These are phyloP conservation scores for Yarrowia yakushimensis DNA, from an alignment of 805 yeast species.

Conservation along the genomic window DNA sequence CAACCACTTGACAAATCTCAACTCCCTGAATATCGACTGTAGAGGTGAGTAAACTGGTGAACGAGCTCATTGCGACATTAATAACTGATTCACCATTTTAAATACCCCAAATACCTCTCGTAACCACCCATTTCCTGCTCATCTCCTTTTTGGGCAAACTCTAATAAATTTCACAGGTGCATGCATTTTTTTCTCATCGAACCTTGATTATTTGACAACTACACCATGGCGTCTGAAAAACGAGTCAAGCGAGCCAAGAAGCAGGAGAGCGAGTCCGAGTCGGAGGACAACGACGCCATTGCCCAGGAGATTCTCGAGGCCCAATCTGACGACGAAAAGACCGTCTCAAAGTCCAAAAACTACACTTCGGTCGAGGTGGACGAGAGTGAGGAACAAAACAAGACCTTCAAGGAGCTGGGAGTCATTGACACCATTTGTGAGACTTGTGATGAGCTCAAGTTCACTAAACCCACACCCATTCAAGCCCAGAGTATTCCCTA, in stretches of 20 bases:
- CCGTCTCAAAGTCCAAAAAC: not conserved
- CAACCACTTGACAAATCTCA: too few species aligned
- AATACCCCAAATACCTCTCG: not conserved
- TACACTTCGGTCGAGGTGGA: constrained; percentile 26
- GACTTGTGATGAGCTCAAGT: constrained; percentile 72
- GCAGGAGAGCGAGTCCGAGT: not conserved
- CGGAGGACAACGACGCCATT: constrained; percentile 7
- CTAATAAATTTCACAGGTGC: not conserved
- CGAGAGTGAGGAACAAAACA: constrained; percentile 23
- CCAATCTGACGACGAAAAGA: constrained; percentile 20
- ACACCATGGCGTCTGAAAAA: not conserved
- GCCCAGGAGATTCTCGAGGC: constrained; percentile 13
- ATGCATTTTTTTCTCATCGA: constrained; percentile 18
- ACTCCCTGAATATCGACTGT: too few species aligned
- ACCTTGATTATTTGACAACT: not conserved
- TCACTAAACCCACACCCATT: constrained; percentile 84
- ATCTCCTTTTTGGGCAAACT: not conserved
- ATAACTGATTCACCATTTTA: too few species aligned
- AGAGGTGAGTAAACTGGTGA: too few species aligned
- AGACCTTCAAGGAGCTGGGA: constrained; percentile 38
- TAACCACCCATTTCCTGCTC: not conserved
- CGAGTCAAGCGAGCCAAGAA: constrained; percentile 11
- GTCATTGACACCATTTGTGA: constrained; percentile 52
- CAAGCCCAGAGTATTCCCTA: constrained; percentile 89
- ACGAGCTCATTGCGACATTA: too few species aligned